Evolutionary conservation across 2,329 filamentous ascomycete genomes (phyloP).

Genomic region (Ambrosiella xylebori): DNA sequence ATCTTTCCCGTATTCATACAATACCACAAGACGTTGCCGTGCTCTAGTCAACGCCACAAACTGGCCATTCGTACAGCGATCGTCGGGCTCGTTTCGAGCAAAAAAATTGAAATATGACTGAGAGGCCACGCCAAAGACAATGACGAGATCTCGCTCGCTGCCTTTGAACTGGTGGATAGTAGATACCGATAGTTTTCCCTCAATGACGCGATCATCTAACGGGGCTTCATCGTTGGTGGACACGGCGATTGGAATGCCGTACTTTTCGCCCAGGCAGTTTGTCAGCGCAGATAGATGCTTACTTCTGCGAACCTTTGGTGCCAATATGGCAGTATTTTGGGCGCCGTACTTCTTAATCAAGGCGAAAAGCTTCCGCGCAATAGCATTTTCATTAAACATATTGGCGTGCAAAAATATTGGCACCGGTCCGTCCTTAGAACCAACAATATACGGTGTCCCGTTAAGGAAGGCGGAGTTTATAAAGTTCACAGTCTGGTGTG

Average conservation of each 20-base stretch:
- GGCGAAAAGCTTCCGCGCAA: constrained; percentile 14
- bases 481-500: constrained; percentile 16
- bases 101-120: constrained; percentile 16
- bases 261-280: constrained; percentile 5
- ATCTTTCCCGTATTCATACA: constrained; percentile 14
- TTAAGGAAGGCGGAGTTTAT: constrained; percentile 17
- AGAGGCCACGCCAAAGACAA: constrained; percentile 17
- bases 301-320: constrained; percentile 1
- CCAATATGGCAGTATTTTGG: constrained; percentile 9
- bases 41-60: constrained; percentile 20
- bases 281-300: neutral
- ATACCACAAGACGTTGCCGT: constrained; percentile 17
- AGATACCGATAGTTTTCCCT: constrained; percentile 18
- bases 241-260: constrained; percentile 15
- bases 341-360: constrained; percentile 16
- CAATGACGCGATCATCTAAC: constrained; percentile 16
- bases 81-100: constrained; percentile 17
- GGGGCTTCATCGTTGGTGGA: constrained; percentile 16
- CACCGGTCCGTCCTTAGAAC: constrained; percentile 18
- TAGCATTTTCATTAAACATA: neutral
- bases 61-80: constrained; percentile 17
- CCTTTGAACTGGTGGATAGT: constrained; percentile 22
- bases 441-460: constrained; percentile 18
- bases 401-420: constrained; percentile 17
- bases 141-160: constrained; percentile 18